A percentile compares a stretch with the other conserved stretches of the same genome.
phyloP scores from a whole-genome alignment of 1,284 basidiomycete species.

The Microbotryomycetes sp. region DNA sequence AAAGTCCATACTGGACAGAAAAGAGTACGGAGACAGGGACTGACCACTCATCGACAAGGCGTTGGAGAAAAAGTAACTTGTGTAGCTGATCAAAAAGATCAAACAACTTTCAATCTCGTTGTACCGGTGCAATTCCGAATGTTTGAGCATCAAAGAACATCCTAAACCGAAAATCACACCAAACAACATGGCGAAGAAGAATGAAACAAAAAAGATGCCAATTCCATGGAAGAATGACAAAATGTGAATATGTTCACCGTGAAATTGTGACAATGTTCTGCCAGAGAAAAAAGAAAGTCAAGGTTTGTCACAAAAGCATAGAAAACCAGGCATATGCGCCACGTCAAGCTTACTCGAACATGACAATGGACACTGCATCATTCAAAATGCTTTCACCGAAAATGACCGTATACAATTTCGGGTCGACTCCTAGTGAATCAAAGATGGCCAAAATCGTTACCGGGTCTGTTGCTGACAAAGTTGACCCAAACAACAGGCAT shows the following conservation, averaged over 20 bases:
- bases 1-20: background rate
- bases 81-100: slow-evolving; percentile 89
- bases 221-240: slow-evolving; percentile 88
- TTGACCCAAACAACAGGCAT: slow-evolving; percentile 93
- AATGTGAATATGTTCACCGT: slow-evolving; percentile 79
- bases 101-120: slow-evolving; percentile 91
- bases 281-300: background rate
- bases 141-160: slow-evolving; percentile 88
- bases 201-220: slow-evolving; percentile 92
- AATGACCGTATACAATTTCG: slow-evolving; percentile 94
- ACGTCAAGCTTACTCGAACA: slow-evolving; percentile 81
- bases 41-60: slow-evolving; percentile 79
- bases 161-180: slow-evolving; percentile 85
- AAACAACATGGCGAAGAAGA: slow-evolving; percentile 86
- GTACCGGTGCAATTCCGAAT: slow-evolving; percentile 69
- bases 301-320: background rate
- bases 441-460: slow-evolving; percentile 98
- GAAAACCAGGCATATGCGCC: background rate
- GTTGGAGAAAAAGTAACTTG: slow-evolving; percentile 97
- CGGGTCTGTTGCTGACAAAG: slow-evolving; percentile 93
- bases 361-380: slow-evolving; percentile 98
- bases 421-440: slow-evolving; percentile 97
- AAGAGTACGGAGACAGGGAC: slow-evolving; percentile 21
- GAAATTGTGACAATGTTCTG: slow-evolving; percentile 86
- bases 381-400: slow-evolving; percentile 97